Evolutionary conservation across 108 stramenopile species (phyloP).

Genomic region (Aurantiochytrium sp.): DNA sequence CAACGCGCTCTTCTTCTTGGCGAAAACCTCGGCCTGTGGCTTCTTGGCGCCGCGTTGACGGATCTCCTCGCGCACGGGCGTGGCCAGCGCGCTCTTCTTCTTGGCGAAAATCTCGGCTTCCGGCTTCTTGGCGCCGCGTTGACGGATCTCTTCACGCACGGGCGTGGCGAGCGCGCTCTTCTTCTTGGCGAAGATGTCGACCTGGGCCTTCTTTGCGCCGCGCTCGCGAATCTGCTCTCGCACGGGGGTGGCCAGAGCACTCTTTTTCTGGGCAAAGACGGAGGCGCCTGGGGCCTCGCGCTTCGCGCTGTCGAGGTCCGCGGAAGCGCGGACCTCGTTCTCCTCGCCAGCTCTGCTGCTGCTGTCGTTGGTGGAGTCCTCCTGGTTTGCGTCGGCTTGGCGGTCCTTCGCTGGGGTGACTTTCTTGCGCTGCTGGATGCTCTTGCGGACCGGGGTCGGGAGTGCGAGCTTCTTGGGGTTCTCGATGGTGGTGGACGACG

Average conservation of each 20-base stretch:
- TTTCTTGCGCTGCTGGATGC: not conserved
- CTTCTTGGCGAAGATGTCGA: not conserved
- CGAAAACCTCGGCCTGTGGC: not conserved
- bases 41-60: not conserved
- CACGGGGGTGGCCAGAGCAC: not conserved
- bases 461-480: not conserved
- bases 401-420: not conserved
- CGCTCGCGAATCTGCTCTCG: not conserved
- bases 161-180: not conserved
- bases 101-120: not conserved
- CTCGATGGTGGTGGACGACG: no score
- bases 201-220: not conserved
- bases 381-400: no score
- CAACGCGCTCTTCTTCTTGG: not conserved
- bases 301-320: no score
- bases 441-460: not conserved
- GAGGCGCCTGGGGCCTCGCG: no score
- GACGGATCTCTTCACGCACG: not conserved
- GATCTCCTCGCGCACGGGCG: not conserved
- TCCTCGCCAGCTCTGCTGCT: not conserved
- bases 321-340: no score
- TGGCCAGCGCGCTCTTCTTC: not conserved
- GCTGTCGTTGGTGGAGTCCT: no score
- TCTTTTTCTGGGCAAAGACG: not conserved
- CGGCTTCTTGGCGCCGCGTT: not conserved